Conservation (phyloP, 176 grass and related monocot genomes). For the Tillandsia fasciculata region DNA sequence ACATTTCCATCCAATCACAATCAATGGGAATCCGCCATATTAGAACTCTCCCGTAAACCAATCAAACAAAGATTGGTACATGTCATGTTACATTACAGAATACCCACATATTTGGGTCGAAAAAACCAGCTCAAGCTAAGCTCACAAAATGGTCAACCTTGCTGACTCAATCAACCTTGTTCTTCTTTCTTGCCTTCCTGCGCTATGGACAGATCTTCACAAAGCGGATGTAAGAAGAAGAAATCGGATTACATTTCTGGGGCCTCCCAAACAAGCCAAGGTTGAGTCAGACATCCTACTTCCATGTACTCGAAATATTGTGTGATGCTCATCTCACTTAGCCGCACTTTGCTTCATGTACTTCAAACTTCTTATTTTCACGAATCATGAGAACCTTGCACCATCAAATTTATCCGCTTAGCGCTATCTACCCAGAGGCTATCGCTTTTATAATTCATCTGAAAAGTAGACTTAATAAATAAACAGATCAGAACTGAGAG, state of each 20-base stretch:
- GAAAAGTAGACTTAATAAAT: slow-evolving; percentile 44
- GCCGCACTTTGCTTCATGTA: slow-evolving; percentile 28
- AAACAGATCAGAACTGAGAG: slow-evolving; percentile 19
- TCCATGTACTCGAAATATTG: slow-evolving; percentile 27
- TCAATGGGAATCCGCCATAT: slow-evolving; percentile 28
- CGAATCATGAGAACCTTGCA: slow-evolving; percentile 82
- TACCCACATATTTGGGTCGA: slow-evolving; percentile 27
- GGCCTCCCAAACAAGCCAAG: not conserved
- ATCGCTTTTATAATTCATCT: slow-evolving; percentile 80
- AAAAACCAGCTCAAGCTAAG: slow-evolving; percentile 1
- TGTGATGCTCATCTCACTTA: slow-evolving; percentile 29
- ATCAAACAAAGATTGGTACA: slow-evolving; percentile 30
- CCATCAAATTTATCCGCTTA: slow-evolving; percentile 80
- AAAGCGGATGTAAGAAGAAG: slow-evolving; percentile 6
- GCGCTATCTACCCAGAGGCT: slow-evolving; percentile 51
- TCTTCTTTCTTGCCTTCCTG: slow-evolving; percentile 10
- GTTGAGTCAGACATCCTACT: slow-evolving; percentile 7
- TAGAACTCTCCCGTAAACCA: slow-evolving; percentile 40
- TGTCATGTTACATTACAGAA: slow-evolving; percentile 43
- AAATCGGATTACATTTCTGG: slow-evolving; percentile 21
- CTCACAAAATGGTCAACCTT: slow-evolving; percentile 1
- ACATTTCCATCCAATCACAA: slow-evolving; percentile 10
- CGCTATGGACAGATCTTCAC: not conserved
- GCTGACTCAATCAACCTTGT: slow-evolving; percentile 16
- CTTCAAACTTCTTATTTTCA: slow-evolving; percentile 33